phyloP scores from a whole-genome alignment of 2,329 filamentous ascomycete species.

The Cercospora brassicicola region DNA sequence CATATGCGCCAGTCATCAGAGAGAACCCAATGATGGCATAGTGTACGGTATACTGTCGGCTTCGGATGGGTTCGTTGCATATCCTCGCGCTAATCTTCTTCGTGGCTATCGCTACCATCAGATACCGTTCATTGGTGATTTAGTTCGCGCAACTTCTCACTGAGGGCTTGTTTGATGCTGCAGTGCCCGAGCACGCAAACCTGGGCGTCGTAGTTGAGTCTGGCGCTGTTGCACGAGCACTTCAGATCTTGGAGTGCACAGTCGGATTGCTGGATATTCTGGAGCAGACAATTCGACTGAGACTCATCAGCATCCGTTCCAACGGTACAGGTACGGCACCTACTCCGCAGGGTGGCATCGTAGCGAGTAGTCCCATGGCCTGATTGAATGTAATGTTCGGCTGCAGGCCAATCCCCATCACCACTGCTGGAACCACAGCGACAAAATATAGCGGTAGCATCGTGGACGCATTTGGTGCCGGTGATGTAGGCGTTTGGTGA shows the following conservation, averaged over 20 bases:
- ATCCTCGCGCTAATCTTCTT: slow-evolving; percentile 22
- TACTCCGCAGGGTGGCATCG: neutral
- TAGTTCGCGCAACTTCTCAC: neutral
- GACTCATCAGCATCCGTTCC: neutral
- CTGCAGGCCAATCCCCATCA: neutral
- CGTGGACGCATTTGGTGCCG: neutral
- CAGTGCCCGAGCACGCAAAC: slow-evolving; percentile 16
- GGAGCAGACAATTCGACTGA: slow-evolving; percentile 13
- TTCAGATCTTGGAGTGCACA: slow-evolving; percentile 12
- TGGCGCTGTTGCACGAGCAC: slow-evolving; percentile 16
- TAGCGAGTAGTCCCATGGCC: neutral
- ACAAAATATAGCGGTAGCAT: neutral
- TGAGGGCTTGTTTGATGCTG: slow-evolving; percentile 14
- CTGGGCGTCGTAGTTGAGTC: neutral
- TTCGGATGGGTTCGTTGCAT: slow-evolving; percentile 15
- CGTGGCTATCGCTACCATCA: slow-evolving; percentile 7
- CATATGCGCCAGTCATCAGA: slow-evolving; percentile 11
- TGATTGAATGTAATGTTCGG: neutral
- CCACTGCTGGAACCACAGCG: neutral
- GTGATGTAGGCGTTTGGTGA: neutral
- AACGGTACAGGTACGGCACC: neutral
- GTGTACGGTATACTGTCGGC: neutral
- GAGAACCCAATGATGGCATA: slow-evolving; percentile 14
- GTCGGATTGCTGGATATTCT: slow-evolving; percentile 11
- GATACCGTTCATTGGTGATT: neutral